Evolutionary conservation across 1,284 basidiomycete genomes (phyloP), one percentile per base, ranked within the genome.

Genomic region (Cutaneotrichosporon sp.): DNA sequence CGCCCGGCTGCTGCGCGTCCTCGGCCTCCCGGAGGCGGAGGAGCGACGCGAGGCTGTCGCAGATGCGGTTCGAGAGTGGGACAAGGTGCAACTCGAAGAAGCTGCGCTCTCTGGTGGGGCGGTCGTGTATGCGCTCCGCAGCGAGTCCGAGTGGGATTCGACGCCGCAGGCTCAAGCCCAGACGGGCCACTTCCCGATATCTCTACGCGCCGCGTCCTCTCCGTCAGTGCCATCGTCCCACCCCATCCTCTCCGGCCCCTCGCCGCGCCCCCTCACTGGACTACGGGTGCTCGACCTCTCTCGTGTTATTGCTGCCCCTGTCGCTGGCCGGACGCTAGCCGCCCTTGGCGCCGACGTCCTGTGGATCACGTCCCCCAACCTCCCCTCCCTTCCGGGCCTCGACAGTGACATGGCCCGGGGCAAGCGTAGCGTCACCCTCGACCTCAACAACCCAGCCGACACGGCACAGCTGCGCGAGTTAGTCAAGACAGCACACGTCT

Each of bases 281-380:
- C 46, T 47, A 16, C 46, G 46, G 11, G 46, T 47, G 22, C 46
- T 47, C 24, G 46, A 47, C 46, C 24, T 47, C 25, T 25, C 46
- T 1, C 46, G 46, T 10, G 46, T 47, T 24, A 47, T 47, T 7
- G 46, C 46, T 16, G 46, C 22, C 24, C 46, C 46, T 24, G 46
- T 47, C 1, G 46, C 46, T 4, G 46, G 46, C 16, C 46, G 46
- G 10, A 47, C 46, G 10, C 46, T 47, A 2, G 46, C 46, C 16
- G 46, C 46, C 46, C 46, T 47, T 24, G 46, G 46, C 24, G 46
- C 46, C 24, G 46, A 47, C 46, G 46, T 47, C 24, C 16, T 47
- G 46, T 47, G 46, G 46, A 24, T 47, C 24, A 47, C 46, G 9
- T 47, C 46, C 22, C 46, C 46, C 46, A 24, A 25, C 25, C 46